Evolutionary conservation across 176 grass and related monocot species (phyloP).

Genomic region (Alopecurus myosuroides): DNA sequence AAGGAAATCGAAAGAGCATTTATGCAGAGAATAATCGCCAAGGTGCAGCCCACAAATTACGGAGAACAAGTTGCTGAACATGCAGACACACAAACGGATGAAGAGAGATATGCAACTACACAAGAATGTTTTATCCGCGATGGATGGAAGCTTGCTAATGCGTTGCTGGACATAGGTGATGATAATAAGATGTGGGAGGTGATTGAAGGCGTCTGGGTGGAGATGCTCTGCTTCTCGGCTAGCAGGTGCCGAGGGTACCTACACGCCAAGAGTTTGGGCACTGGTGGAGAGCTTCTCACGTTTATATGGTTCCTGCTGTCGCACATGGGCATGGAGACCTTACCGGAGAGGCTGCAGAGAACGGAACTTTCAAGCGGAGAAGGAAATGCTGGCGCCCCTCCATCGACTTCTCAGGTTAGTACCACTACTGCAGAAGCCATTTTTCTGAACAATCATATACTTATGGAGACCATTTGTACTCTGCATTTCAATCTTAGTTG

Average conservation of each 20-base stretch:
- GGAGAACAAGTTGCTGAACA: neutral
- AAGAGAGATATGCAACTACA: neutral
- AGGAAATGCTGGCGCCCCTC: neutral
- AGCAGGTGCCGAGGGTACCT: neutral
- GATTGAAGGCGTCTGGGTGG: conserved; percentile 10
- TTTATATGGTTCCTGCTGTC: neutral
- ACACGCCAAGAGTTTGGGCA: neutral
- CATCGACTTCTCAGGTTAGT: neutral
- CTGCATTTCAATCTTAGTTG: neutral
- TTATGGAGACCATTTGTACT: neutral
- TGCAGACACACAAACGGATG: neutral
- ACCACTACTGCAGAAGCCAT: neutral
- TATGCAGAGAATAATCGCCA: neutral
- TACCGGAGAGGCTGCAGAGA: neutral
- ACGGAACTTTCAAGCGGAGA: neutral
- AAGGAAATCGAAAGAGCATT: neutral
- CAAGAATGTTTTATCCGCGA: neutral
- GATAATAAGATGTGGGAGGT: neutral
- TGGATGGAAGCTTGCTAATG: neutral
- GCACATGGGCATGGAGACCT: neutral
- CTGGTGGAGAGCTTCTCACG: neutral
- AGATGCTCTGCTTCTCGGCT: conserved; percentile 15
- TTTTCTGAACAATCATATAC: too few species aligned
- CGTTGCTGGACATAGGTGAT: neutral
- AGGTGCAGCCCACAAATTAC: too few species aligned